These are phyloP conservation scores for Calonectria hawksworthii DNA, from an alignment of 2,329 filamentous ascomycete genomes.

Conservation along the genomic window DNA sequence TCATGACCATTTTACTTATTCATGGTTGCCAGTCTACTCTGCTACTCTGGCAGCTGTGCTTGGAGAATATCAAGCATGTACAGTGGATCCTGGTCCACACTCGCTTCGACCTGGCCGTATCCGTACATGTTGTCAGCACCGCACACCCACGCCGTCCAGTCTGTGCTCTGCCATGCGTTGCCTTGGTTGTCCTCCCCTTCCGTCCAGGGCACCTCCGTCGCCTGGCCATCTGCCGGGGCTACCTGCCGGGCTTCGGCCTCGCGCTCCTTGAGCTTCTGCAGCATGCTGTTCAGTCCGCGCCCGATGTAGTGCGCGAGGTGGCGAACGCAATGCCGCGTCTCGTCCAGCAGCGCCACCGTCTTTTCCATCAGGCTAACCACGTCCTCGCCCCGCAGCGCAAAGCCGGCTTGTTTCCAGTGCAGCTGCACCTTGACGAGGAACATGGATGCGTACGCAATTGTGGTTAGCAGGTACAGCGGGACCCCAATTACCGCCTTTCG, in stretches of 20 bases:
- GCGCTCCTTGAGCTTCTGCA: conserved; percentile 45
- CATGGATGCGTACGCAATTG: conserved; percentile 49
- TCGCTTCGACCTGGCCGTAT: not conserved
- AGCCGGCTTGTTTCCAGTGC: conserved; percentile 46
- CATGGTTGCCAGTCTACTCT: not conserved
- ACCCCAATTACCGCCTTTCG: conserved; percentile 48
- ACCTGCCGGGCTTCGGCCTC: conserved; percentile 23
- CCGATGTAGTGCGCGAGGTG: conserved; percentile 50
- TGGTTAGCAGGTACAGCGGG: conserved; percentile 50
- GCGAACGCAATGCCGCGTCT: conserved; percentile 43
- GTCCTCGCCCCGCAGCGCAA: conserved; percentile 49
- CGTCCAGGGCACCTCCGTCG: not conserved
- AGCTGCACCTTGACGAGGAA: conserved; percentile 52
- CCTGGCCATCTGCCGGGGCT: not conserved
- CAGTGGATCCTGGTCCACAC: conserved; percentile 12
- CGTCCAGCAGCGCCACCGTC: conserved; percentile 41
- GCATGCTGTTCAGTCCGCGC: conserved; percentile 47
- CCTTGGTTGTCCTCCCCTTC: not conserved
- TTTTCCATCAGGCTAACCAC: conserved; percentile 45
- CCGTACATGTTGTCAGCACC: not conserved
- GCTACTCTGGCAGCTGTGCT: conserved; percentile 16
- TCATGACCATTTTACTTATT: not conserved
- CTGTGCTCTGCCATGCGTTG: conserved; percentile 15
- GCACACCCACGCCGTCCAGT: conserved; percentile 9
- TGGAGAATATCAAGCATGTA: conserved; percentile 22